Evolutionary conservation across 768 basidiomycete genomes (phyloP).

Genomic region (Leccinum incarnatum): DNA sequence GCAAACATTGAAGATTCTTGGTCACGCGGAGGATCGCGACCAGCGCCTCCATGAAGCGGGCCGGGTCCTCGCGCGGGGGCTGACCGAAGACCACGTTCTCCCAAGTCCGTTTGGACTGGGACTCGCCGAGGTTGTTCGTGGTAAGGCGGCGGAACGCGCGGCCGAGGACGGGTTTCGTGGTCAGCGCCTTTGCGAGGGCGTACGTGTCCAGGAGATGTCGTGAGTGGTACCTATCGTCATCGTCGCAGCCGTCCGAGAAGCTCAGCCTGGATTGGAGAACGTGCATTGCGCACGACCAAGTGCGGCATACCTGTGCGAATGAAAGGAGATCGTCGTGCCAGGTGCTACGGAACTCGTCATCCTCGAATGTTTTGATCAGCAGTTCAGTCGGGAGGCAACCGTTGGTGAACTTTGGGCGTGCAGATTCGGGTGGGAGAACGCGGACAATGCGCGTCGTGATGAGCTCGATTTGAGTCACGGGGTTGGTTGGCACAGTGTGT

Average conservation of each 20-base stretch:
- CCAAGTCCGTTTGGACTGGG: neutral
- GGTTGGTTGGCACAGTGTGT: constrained; percentile 1
- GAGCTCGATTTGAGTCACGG: constrained; percentile 14
- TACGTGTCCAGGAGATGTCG: constrained; percentile 11
- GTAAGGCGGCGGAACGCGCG: constrained; percentile 14
- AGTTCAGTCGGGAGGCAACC: constrained; percentile 21
- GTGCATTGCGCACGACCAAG: constrained; percentile 25
- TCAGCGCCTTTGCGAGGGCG: constrained; percentile 18
- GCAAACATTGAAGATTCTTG: constrained; percentile 16
- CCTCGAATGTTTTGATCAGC: constrained; percentile 19
- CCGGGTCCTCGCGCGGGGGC: neutral
- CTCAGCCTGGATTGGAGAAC: constrained; percentile 12
- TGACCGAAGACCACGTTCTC: neutral
- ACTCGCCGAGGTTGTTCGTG: constrained; percentile 13
- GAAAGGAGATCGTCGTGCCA: constrained; percentile 24
- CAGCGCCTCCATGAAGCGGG: constrained; percentile 17
- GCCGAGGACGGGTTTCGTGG: constrained; percentile 13
- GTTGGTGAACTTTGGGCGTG: constrained; percentile 2
- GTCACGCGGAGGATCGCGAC: constrained; percentile 18
- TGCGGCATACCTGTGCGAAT: constrained; percentile 24
- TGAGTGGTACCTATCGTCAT: neutral
- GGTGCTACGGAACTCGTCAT: constrained; percentile 14
- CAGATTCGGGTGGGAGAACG: constrained; percentile 8
- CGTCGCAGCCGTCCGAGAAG: constrained; percentile 16
- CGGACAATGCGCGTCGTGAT: constrained; percentile 24